Evolutionary conservation across 805 yeast species (phyloP), one percentile per base, ranked within the genome.

Genomic region (Candida vaughaniae): DNA sequence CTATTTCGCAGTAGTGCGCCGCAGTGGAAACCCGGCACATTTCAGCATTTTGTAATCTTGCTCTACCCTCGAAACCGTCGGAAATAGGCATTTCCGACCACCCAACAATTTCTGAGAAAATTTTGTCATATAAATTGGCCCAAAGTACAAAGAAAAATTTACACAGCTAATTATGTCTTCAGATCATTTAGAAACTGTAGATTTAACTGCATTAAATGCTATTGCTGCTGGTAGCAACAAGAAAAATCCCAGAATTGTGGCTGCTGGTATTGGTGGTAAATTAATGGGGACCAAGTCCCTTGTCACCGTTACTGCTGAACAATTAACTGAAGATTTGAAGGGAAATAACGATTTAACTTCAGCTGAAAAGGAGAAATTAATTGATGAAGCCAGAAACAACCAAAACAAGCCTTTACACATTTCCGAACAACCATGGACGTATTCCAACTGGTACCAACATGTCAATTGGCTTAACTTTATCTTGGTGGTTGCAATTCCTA

Each of bases 201-300:
- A 85, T 56, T 71, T 85, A 47, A 75, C 80, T 30, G 67, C 76
- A 37, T 87, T 89, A 42, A 85, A 83, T 60, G 79, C 86, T 31
- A 73, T 85, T 43, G 95, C 95, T 12, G 85, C 93, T 8, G 95
- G 95, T 47, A 77, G 86, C 37, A 78, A 84, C 68, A 82, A 80
- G 56, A 73, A 77, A 51, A 69, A 71, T 38, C 79, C 78, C 35
- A 75, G 91, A 62, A 78, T 84, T 35, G 91, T 84, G 32, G 89
- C 89, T 39, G 85, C 89, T 14, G 84, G 84, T 36, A 61, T 78
- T 31, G 84, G 89, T 33, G 93, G 93, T 27, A 68, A 68, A 33
- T 65, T 85, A 52, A 85, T 85, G 95, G 95, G 95, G 25, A 82
- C 91, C 33, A 83, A 84, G 56, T 75, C 77, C 28, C 71, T 84